Base-by-base conservation (phyloP, 352 stramenopile genomes). In the Bremia lactucae region DNA sequence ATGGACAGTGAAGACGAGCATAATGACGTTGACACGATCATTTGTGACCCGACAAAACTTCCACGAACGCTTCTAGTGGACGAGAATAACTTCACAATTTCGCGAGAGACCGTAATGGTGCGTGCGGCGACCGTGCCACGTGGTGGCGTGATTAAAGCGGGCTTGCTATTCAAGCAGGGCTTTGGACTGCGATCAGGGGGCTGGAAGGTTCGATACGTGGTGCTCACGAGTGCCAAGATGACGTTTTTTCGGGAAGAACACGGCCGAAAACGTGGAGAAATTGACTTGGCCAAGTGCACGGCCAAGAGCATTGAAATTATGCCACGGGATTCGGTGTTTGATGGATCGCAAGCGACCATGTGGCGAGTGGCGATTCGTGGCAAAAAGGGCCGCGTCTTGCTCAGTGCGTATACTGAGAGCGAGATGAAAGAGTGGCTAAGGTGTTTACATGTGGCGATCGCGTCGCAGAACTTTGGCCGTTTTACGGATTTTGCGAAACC, bases 401-500 rank as follows among this genome's bases (percentile, higher is more conserved):
- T 91, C 14, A 73, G 72, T 29, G 72, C 76, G n/a, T 84, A 87
- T 52, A 80, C 73, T 26, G 79, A 91, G 41, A 48, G 48, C 16
- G 79, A 91, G 44, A 87, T 91, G 76, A 91, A 91, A 41, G 64
- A 87, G 38, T 91, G 79, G 79, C 65, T 89, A 33, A 57, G 76
- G 21, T 82, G 71, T 57, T 58, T 91, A 28, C 76, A 88, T 42
- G 69, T 88, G 38, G 76, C 76, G 31, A 46, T 88, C 40, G 67
- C 71, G 6, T 57, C 46, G 2, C 65, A 82, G 52, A 58, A 57
- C 20, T 52, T 63, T 13, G 73, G 73, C 10, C 71, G 76, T 31
- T 83, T 75, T 42, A 87, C 76, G 22, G 76, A 88, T 43, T 54
- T 86, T 35, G 66, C 78, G 15, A 59, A 83, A 52, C 69, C 72